A percentile compares a stretch with the other conserved stretches of the same genome.
Evolutionary conservation across 2,329 filamentous ascomycete genomes (phyloP).

Genomic region (Penicillium capsulatum): DNA sequence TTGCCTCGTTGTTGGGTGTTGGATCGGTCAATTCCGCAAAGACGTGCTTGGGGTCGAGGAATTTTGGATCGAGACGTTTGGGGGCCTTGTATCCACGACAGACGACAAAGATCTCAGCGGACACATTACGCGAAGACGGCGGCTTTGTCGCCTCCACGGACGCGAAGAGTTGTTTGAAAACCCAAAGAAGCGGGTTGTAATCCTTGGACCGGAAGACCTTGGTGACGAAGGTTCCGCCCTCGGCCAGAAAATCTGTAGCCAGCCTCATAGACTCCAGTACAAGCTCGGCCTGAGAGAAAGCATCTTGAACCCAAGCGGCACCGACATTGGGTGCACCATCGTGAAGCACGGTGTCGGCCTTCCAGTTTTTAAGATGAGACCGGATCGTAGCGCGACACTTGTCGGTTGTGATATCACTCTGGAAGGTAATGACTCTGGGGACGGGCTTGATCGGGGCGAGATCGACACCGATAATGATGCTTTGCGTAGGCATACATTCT

Average conservation of each 20-base stretch:
- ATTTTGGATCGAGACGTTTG: conserved; percentile 85
- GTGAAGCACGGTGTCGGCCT: conserved; percentile 91
- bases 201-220: conserved; percentile 98
- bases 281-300: conserved; percentile 93
- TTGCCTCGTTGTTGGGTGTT: conserved; percentile 91
- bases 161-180: conserved; percentile 92
- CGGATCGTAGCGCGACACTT: conserved; percentile 89
- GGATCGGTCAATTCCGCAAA: conserved; percentile 87
- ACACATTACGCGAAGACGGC: conserved; percentile 90
- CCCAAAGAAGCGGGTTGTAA: conserved; percentile 93
- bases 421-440: conserved; percentile 88
- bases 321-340: conserved; percentile 97
- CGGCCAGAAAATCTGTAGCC: conserved; percentile 84
- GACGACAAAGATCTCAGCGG: conserved; percentile 97
- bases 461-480: conserved; percentile 91
- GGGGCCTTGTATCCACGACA: conserved; percentile 94
- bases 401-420: conserved; percentile 96
- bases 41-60: conserved; percentile 82
- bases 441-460: conserved; percentile 93
- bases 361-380: conserved; percentile 89
- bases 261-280: conserved; percentile 87
- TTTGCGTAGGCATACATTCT: conserved; percentile 86
- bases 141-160: conserved; percentile 98
- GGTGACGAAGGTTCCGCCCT: conserved; percentile 90
- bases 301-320: conserved; percentile 97